A percentile compares a stretch with the other conserved stretches of the same genome.
Conservation (phyloP, 768 basidiomycete genomes). For the Trametes cinnabarina region DNA sequence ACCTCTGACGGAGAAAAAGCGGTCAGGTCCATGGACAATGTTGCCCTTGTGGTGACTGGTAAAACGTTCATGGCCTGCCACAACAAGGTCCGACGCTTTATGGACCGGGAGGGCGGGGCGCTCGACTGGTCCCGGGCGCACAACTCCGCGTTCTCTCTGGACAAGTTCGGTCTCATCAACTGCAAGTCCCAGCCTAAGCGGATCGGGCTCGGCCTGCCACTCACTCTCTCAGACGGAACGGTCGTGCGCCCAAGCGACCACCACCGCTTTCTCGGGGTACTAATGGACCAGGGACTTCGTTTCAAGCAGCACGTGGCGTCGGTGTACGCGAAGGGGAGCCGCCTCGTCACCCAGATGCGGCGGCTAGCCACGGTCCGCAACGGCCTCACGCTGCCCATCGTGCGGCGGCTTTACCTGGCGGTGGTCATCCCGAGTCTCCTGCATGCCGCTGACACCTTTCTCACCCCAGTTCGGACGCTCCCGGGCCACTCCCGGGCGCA, state of each 20-base stretch:
- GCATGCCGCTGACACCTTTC: conserved; percentile 24
- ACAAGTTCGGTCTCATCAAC: conserved; percentile 21
- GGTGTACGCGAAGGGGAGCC: conserved; percentile 25
- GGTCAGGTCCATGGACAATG: conserved; percentile 21
- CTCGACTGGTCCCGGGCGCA: conserved; percentile 30
- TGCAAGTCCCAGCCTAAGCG: conserved; percentile 1
- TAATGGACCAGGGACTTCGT: conserved; percentile 30
- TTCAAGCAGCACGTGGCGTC: conserved; percentile 25
- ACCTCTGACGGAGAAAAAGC: conserved; percentile 12
- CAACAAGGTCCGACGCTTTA: conserved; percentile 6
- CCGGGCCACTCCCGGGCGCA: not conserved
- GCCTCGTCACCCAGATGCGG: conserved; percentile 22
- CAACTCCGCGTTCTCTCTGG: conserved; percentile 26
- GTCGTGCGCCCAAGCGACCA: conserved; percentile 17
- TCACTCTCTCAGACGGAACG: conserved; percentile 12
- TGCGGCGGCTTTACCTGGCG: conserved; percentile 29
- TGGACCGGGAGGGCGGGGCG: conserved; percentile 22
- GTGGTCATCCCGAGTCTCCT: conserved; percentile 31
- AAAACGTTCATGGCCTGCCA: conserved; percentile 5
- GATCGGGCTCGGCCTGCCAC: not conserved
- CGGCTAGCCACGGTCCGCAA: conserved; percentile 22
- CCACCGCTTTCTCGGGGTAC: conserved; percentile 33
- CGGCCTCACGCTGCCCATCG: conserved; percentile 20
- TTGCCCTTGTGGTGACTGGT: conserved; percentile 1
- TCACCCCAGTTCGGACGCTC: not conserved